These are phyloP conservation scores for Pseudogymnoascus sp. DNA, from an alignment of 2,329 filamentous ascomycete genomes.

Conservation along the genomic window DNA sequence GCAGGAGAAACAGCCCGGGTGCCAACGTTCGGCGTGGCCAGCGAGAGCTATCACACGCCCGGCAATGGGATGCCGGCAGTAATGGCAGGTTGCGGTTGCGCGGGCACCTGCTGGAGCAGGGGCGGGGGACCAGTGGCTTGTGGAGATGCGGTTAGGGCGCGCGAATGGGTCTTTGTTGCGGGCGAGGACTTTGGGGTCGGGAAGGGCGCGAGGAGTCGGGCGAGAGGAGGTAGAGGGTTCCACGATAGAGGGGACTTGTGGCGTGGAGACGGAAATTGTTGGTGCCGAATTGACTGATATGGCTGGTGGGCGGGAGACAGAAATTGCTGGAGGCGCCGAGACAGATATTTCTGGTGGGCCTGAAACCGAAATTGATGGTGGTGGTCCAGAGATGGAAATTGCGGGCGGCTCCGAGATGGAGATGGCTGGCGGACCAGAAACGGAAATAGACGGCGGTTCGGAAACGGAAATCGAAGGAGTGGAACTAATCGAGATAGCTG, in stretches of 20 bases:
- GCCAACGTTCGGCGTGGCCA: constrained; percentile 67
- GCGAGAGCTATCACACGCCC: constrained; percentile 82
- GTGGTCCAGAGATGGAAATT: constrained; percentile 23
- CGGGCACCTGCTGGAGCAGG: constrained; percentile 33
- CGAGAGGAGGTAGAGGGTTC: constrained; percentile 14
- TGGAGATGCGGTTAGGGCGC: constrained; percentile 20
- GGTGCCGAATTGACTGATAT: constrained; percentile 42
- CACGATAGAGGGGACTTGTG: constrained; percentile 29
- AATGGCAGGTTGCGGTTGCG: constrained; percentile 68
- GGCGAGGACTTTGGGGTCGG: constrained; percentile 31
- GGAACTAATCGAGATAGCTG: background rate
- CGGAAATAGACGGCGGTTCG: constrained; percentile 20
- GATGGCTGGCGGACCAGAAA: constrained; percentile 30
- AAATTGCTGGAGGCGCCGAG: constrained; percentile 26
- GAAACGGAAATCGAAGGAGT: constrained; percentile 27
- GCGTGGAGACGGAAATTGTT: constrained; percentile 22
- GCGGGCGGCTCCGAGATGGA: constrained; percentile 37
- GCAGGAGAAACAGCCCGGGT: constrained; percentile 88
- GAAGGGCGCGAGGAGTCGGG: constrained; percentile 26
- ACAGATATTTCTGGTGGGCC: constrained; percentile 29
- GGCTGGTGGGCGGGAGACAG: constrained; percentile 29
- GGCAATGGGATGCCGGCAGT: constrained; percentile 76
- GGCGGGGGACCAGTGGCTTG: constrained; percentile 50
- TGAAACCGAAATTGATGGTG: constrained; percentile 40
- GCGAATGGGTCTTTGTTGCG: constrained; percentile 30